Conservation (phyloP, 768 basidiomycete genomes). For the Boletus fagicola region DNA sequence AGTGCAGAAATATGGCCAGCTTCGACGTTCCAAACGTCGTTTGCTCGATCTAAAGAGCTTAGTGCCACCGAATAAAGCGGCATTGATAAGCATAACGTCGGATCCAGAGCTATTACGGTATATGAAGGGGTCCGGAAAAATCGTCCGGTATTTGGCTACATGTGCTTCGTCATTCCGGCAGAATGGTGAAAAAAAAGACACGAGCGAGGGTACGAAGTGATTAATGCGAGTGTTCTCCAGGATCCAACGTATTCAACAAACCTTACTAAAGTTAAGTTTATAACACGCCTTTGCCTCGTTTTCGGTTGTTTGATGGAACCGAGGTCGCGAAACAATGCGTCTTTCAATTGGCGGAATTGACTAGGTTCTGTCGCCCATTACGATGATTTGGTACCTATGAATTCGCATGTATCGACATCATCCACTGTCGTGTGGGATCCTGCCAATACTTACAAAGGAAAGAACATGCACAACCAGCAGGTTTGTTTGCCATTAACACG, state of each 20-base stretch:
- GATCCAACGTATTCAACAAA: not conserved
- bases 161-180: not conserved
- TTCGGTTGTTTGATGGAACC: slow-evolving; percentile 18
- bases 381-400: not conserved
- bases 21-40: slow-evolving; percentile 3
- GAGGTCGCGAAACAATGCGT: slow-evolving; percentile 6
- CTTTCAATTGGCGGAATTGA: not conserved
- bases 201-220: not conserved
- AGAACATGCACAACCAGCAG: not conserved
- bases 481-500: not conserved
- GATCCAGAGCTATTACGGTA: not conserved
- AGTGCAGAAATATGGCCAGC: not conserved
- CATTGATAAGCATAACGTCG: slow-evolving; percentile 2
- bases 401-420: not conserved
- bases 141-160: not conserved
- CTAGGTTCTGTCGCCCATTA: not conserved
- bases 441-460: not conserved
- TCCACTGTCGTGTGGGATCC: not conserved
- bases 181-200: not conserved
- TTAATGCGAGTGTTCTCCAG: slow-evolving; percentile 3
- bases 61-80: slow-evolving; percentile 18
- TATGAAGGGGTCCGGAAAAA: not conserved
- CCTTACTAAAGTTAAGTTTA: slow-evolving; percentile 20
- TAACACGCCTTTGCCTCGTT: slow-evolving; percentile 25
- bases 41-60: slow-evolving; percentile 13